These are phyloP conservation scores for Ganoderma lingzhi DNA, from an alignment of 1,284 basidiomycete genomes.

Conservation along the genomic window DNA sequence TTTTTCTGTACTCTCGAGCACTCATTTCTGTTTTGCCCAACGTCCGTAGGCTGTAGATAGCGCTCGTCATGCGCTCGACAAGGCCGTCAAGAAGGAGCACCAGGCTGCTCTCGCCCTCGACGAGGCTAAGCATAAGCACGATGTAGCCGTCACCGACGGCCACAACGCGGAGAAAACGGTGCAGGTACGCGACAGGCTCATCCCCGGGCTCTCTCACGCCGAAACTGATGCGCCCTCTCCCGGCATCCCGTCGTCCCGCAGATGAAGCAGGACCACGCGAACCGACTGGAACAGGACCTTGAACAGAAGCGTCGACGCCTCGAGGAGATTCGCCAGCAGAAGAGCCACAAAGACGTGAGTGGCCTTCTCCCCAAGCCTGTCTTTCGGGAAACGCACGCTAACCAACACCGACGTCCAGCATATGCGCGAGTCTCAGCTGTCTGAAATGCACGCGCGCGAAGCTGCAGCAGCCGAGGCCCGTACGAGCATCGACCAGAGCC, in stretches of 20 bases:
- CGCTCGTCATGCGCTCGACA: constrained; percentile 53
- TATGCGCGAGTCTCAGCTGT: constrained; percentile 39
- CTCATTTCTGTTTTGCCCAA: background rate
- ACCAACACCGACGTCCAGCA: constrained; percentile 27
- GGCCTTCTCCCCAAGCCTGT: background rate
- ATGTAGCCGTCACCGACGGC: constrained; percentile 52
- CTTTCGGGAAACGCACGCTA: background rate
- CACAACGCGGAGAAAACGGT: constrained; percentile 53
- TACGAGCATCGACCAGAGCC: constrained; percentile 21
- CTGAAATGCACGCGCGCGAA: constrained; percentile 40
- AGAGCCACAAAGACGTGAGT: constrained; percentile 42
- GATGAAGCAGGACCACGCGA: constrained; percentile 40
- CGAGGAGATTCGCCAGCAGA: constrained; percentile 40
- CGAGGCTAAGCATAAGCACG: constrained; percentile 58
- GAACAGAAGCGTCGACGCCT: constrained; percentile 37
- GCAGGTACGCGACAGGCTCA: constrained; percentile 44
- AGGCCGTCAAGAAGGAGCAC: constrained; percentile 56
- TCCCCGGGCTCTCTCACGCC: constrained; percentile 6
- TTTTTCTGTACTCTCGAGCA: background rate
- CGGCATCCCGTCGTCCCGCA: constrained; percentile 19
- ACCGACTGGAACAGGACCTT: constrained; percentile 38
- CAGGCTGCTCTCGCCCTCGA: constrained; percentile 53
- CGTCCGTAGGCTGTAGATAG: constrained; percentile 49
- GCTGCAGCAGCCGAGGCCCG: constrained; percentile 27
- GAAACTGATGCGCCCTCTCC: background rate